A percentile compares a stretch with the other conserved stretches of the same genome.
Conservation (phyloP, 1,284 basidiomycete genomes). For the Somion occarium region DNA sequence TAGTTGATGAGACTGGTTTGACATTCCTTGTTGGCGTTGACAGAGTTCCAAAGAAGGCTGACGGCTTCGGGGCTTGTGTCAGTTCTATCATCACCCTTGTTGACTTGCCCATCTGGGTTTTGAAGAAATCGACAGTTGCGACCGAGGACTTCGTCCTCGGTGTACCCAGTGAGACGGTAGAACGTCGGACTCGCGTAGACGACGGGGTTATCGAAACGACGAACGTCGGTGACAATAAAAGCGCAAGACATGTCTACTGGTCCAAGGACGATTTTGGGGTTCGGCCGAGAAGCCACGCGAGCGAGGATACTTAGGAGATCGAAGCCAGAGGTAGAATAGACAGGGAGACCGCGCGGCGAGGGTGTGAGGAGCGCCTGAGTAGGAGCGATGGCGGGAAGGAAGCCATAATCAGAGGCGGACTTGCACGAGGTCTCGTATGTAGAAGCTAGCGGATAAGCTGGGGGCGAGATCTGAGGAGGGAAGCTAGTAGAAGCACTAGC, state of each 20-base stretch:
- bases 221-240: conserved; percentile 84
- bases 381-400: conserved; percentile 1
- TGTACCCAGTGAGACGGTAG: conserved; percentile 79
- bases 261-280: conserved; percentile 77
- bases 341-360: conserved; percentile 25
- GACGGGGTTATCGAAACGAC: conserved; percentile 78
- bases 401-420: background rate
- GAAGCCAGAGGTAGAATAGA: conserved; percentile 88
- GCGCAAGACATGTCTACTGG: conserved; percentile 90
- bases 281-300: conserved; percentile 69
- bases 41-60: conserved; percentile 58
- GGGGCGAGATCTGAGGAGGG: background rate
- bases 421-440: background rate
- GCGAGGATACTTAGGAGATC: conserved; percentile 83
- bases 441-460: background rate
- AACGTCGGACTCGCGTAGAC: conserved; percentile 86
- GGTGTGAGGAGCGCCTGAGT: conserved; percentile 4
- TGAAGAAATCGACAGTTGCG: conserved; percentile 87
- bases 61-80: conserved; percentile 73
- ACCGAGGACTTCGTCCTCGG: conserved; percentile 77
- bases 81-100: conserved; percentile 59
- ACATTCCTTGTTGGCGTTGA: conserved; percentile 77
- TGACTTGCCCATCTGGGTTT: conserved; percentile 64
- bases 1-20: conserved; percentile 90
- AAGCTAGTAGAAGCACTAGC: background rate